Evolutionary conservation across 2,329 filamentous ascomycete genomes (phyloP), one percentile per base, ranked within the genome.

Genomic region (Sporothrix pallida): DNA sequence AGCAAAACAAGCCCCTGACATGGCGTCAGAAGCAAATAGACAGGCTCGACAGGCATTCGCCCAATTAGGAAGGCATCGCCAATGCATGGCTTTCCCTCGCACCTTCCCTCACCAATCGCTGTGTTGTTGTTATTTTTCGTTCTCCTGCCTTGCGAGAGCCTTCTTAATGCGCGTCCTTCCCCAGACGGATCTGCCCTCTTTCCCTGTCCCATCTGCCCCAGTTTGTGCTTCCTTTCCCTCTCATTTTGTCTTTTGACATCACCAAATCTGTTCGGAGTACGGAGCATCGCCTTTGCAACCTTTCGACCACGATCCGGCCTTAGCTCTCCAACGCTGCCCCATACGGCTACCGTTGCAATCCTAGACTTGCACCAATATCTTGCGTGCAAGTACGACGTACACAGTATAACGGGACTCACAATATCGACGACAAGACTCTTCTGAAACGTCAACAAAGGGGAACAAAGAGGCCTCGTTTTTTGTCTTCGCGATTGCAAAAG

Each of bases 1-100:
- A 58, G 31, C 60, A 50, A 71, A 71, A 68, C 52, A 42, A 54
- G 58, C 50, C 56, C 68, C 70, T 75, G 71, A 60, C 54, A 60
- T 58, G 67, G 67, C 46, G 67, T 69, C 48, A 69, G 26, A 54
- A 56, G 46, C 23, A 20, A 42, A 37, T 37, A 37, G 31, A 42
- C 23, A 23, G n/a, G 10, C 56, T 12, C 42, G 31, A n/a, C 17
- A 26, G 31, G 31, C n/a, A n/a, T 37, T 37, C 31, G 31, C 70
- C 70, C 42, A 62, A 37, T 23, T 37, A 52, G 70, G 54, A 71
- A 63, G 70, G 70, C 70, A 71, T 71, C 56, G 50, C 44, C 44
- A 71, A 15, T 71, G 69, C 52, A 56, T 56, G 67, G 26, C 50
- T n/a, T 69, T 50, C 13, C 48, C 20, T n/a, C 17, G 48, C 26